Evolutionary conservation across 2,329 filamentous ascomycete species (phyloP).

Genomic region (Ustilaginoidea virens): DNA sequence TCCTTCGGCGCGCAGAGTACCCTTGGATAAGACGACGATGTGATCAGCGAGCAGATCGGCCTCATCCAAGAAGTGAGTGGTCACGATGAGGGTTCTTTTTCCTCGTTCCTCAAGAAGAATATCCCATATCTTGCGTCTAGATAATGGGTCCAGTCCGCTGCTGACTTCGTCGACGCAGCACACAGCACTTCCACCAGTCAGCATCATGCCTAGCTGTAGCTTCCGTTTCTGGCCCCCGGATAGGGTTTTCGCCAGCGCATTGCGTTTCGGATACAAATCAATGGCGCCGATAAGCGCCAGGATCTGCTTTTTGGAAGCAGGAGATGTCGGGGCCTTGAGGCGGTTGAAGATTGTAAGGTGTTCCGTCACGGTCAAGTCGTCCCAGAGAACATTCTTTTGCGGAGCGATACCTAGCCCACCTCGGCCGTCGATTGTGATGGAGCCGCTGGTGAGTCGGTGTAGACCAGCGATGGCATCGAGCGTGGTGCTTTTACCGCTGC

Average conservation of each 20-base stretch:
- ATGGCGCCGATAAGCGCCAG: slow-evolving; percentile 49
- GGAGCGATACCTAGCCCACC: slow-evolving; percentile 77
- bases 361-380: slow-evolving; percentile 71
- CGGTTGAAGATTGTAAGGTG: slow-evolving; percentile 74
- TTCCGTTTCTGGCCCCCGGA: slow-evolving; percentile 90
- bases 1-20: slow-evolving; percentile 64
- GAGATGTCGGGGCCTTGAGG: slow-evolving; percentile 50
- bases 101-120: slow-evolving; percentile 78
- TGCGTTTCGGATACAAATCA: slow-evolving; percentile 60
- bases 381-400: slow-evolving; percentile 91
- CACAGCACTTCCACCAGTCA: slow-evolving; percentile 74
- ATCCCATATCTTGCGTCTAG: slow-evolving; percentile 83
- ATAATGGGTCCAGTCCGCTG: slow-evolving; percentile 75
- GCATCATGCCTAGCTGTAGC: slow-evolving; percentile 86
- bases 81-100: slow-evolving; percentile 67
- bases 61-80: slow-evolving; percentile 88
- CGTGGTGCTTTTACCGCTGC: slow-evolving; percentile 80
- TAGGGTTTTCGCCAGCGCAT: slow-evolving; percentile 58
- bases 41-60: slow-evolving; percentile 80
- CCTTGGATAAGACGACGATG: slow-evolving; percentile 77
- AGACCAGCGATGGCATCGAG: slow-evolving; percentile 77
- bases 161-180: slow-evolving; percentile 90
- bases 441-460: slow-evolving; percentile 59
- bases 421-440: slow-evolving; percentile 61
- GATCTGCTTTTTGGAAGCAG: slow-evolving; percentile 43